These are phyloP conservation scores for Camellia sinensis DNA, from an alignment of 148 eudicot genomes.

Conservation along the genomic window DNA sequence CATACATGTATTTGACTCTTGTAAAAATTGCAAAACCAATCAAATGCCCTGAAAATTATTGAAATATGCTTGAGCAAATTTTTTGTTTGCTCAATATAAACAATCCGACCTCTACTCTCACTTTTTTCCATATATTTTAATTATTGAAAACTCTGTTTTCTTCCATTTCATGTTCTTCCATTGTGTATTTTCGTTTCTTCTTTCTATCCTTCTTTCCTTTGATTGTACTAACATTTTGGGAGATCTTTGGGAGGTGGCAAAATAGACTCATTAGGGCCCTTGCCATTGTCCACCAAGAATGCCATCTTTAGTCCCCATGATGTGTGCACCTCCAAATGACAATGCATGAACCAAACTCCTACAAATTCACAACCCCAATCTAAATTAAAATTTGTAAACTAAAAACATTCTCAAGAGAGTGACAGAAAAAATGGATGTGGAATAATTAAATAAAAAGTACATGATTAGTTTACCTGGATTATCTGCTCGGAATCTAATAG, in stretches of 20 bases:
- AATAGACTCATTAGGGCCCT: slow-evolving; percentile 45
- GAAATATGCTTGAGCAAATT: not conserved
- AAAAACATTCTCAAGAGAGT: not conserved
- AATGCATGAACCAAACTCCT: slow-evolving; percentile 57
- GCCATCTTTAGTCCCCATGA: slow-evolving; percentile 56
- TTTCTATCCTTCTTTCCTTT: not conserved
- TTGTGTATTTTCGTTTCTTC: too few relatives aligned
- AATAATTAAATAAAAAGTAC: too few relatives aligned
- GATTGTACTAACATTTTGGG: slow-evolving; percentile 33
- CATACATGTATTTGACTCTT: not conserved
- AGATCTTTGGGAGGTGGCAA: slow-evolving; percentile 50
- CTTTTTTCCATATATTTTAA: not conserved
- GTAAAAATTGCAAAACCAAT: not conserved
- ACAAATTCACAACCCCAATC: not conserved
- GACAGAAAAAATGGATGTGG: not conserved
- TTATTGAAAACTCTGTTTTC: not conserved
- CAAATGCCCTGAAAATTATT: not conserved
- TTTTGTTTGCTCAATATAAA: not conserved
- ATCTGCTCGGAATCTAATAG: slow-evolving; percentile 47
- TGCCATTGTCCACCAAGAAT: slow-evolving; percentile 46
- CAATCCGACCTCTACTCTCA: not conserved
- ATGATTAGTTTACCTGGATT: slow-evolving; percentile 39
- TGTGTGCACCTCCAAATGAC: slow-evolving; percentile 49
- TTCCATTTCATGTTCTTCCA: too few relatives aligned
- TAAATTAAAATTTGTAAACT: not conserved